Percentiles rank a stretch among this genome's conserved stretches.
phyloP scores from a whole-genome alignment of 1,139 yeast genomes.

The Neolecta irregularis region DNA sequence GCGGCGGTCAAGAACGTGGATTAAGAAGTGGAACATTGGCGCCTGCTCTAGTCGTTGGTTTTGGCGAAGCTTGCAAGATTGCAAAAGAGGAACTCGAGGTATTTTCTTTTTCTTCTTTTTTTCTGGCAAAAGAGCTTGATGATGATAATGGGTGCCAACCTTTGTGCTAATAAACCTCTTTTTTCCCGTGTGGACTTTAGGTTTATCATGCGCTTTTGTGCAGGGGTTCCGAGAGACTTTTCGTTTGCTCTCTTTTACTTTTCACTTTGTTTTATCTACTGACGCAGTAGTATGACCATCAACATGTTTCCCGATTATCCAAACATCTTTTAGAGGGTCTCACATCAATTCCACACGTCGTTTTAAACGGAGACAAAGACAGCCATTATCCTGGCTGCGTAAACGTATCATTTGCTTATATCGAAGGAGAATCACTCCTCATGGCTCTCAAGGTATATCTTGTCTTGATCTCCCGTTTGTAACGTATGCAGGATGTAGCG shows the following conservation, averaged over 20 bases:
- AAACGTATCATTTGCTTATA: constrained; percentile 87
- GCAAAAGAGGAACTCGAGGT: constrained; percentile 51
- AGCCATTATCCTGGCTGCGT: constrained; percentile 84
- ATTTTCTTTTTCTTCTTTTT: constrained; percentile 12
- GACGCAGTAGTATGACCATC: constrained; percentile 39
- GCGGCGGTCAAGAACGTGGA: constrained; percentile 99
- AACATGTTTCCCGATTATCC: constrained; percentile 56
- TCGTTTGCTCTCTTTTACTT: constrained; percentile 8
- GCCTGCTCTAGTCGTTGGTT: constrained; percentile 87
- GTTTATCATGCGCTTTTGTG: constrained; percentile 4
- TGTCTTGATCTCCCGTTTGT: background rate
- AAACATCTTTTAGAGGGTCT: constrained; percentile 57
- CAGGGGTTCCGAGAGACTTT: constrained; percentile 13
- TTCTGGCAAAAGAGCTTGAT: no score
- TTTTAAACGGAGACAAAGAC: constrained; percentile 67
- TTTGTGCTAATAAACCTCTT: no score
- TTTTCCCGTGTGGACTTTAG: constrained; percentile 3
- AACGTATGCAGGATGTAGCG: constrained; percentile 51
- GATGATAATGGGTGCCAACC: no score
- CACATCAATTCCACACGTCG: constrained; percentile 72
- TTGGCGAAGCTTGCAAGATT: constrained; percentile 92
- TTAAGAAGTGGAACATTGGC: constrained; percentile 93
- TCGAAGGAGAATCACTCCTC: constrained; percentile 91
- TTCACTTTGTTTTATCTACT: background rate
- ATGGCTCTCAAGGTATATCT: constrained; percentile 63